phyloP scores from a whole-genome alignment of 2,329 filamentous ascomycete genomes.

The Xylariales sp. region DNA sequence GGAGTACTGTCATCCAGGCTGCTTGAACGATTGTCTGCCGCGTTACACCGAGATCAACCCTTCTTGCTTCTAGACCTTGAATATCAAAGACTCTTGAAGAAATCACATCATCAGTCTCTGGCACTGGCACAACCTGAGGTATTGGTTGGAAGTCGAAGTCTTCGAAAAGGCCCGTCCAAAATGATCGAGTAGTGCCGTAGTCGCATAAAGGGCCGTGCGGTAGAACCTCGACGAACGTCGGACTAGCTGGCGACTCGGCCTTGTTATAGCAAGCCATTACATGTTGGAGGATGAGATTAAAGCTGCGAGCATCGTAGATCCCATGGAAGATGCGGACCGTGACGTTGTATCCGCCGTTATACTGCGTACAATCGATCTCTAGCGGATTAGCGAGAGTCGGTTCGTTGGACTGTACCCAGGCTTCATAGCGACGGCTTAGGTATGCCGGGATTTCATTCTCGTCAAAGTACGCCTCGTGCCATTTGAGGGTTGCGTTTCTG shows the following conservation, averaged over 20 bases:
- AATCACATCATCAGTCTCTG: constrained; percentile 14
- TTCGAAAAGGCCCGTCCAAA: constrained; percentile 62
- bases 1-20: constrained; percentile 63
- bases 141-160: constrained; percentile 20
- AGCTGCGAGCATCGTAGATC: constrained; percentile 79
- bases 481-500: constrained; percentile 36
- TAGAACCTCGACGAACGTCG: constrained; percentile 62
- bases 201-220: constrained; percentile 62
- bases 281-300: constrained; percentile 60
- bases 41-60: constrained; percentile 63
- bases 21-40: constrained; percentile 76
- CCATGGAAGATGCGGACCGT: constrained; percentile 75
- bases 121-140: too few relatives aligned
- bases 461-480: constrained; percentile 33
- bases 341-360: constrained; percentile 34
- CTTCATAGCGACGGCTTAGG: constrained; percentile 30
- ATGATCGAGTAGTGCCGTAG: constrained; percentile 39
- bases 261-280: constrained; percentile 49
- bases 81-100: constrained; percentile 31
- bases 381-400: constrained; percentile 46
- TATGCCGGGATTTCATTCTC: constrained; percentile 26
- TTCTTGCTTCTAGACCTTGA: constrained; percentile 42
- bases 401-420: constrained; percentile 53
- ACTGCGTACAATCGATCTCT: constrained; percentile 39
- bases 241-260: constrained; percentile 27